Conservation (phyloP, 768 basidiomycete genomes). For the Asterophora parasitica region DNA sequence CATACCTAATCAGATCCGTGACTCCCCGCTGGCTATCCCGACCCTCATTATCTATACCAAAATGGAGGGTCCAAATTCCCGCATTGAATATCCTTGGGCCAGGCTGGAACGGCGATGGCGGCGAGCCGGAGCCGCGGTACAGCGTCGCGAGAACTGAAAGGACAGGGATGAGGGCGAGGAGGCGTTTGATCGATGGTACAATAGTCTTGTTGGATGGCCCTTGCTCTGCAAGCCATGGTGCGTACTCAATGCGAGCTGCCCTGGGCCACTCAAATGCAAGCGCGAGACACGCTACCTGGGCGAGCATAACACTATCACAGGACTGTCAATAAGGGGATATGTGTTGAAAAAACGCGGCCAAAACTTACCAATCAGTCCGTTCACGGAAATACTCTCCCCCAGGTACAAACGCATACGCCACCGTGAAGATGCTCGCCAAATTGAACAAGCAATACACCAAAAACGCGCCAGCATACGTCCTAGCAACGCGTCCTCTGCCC, state of each 20-base stretch:
- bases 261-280: slow-evolving; percentile 41
- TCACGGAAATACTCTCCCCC: slow-evolving; percentile 73
- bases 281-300: slow-evolving; percentile 48
- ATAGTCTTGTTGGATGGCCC: neutral
- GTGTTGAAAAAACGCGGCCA: neutral
- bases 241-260: neutral
- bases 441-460: slow-evolving; percentile 57
- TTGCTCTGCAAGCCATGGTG: neutral
- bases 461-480: slow-evolving; percentile 53
- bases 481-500: slow-evolving; percentile 36
- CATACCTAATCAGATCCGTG: slow-evolving; percentile 41
- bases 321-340: neutral
- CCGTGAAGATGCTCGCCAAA: slow-evolving; percentile 74
- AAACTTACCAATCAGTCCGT: slow-evolving; percentile 63
- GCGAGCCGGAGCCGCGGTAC: slow-evolving; percentile 44
- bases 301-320: slow-evolving; percentile 43
- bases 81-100: slow-evolving; percentile 68
- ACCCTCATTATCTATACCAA: slow-evolving; percentile 74
- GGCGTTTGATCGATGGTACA: slow-evolving; percentile 24
- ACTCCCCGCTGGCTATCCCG: slow-evolving; percentile 69
- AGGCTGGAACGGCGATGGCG: slow-evolving; percentile 55
- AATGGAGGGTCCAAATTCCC: slow-evolving; percentile 92
- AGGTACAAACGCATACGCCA: slow-evolving; percentile 89
- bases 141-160: slow-evolving; percentile 50
- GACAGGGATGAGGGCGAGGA: slow-evolving; percentile 37